Evolutionary conservation across 495 filamentous ascomycete genomes (phyloP), one percentile per base, ranked within the genome.

Genomic region (Penicillium subrubescens): DNA sequence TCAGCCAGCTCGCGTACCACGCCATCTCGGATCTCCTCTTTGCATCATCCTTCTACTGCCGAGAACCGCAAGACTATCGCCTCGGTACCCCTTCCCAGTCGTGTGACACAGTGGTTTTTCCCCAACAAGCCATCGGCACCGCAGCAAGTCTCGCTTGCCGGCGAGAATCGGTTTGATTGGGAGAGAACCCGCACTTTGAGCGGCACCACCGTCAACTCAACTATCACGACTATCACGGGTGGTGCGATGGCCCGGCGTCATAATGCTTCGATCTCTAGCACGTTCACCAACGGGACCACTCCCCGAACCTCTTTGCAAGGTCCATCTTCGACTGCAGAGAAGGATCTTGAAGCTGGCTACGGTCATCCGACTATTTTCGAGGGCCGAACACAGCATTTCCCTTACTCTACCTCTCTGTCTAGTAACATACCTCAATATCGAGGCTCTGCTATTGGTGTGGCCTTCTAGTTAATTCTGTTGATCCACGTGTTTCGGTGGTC

Each of bases 151-250:
- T 64, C 61, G 14, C 60, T 69, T 5, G 61, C 64, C 4, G 64
- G 67, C 21, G 73, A 72, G 23, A 63, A 67, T 27, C 67, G 57
- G 21, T 73, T 76, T 25, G 57, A 56, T 5, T 77, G 75, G 65
- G 73, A 74, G 39, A 75, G 75, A 63, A 70, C 74, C 41, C 80
- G 77, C 43, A 80, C 78, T 1, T 55, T 79, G 35, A 82, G 80
- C 55, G 78, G 78, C 17, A 78, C 77, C 12, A 81, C 80, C 5
- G 59, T 79, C 46, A 69, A 65, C 14, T 77, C 80, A 3, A 67
- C 67, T 12, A 62, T 70, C 6, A 76, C 72, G n/a, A 71, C 63
- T 57, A 59, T 71, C 31, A 70, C 69, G 17, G 64, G 66, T 1
- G 63, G 60, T 15, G 34, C 61, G 0, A 60, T 55, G 21, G 31